phyloP scores from a whole-genome alignment of 2,329 filamentous ascomycete species.

The Rugonectria rugulosa region DNA sequence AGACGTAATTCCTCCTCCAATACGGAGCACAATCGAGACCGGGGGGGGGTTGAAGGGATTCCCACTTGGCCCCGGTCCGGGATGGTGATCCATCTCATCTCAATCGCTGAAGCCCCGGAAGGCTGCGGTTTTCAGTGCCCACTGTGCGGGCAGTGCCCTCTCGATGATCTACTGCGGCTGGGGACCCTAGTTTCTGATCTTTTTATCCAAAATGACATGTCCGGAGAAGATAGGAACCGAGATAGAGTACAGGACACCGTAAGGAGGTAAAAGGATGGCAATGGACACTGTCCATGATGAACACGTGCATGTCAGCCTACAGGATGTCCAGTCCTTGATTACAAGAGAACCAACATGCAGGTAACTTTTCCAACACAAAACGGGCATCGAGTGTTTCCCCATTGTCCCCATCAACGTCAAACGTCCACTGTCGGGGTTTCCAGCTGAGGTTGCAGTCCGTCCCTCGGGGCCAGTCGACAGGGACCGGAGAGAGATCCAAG shows the following conservation, averaged over 20 bases:
- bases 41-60: neutral
- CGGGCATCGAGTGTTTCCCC: neutral
- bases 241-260: too few species aligned
- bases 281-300: too few species aligned
- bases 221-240: neutral
- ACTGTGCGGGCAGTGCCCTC: neutral
- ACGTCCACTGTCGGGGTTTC: constrained; percentile 10
- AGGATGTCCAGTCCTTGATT: too few species aligned
- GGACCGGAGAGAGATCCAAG: constrained; percentile 12
- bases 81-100: constrained; percentile 21
- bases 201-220: neutral
- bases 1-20: constrained; percentile 1
- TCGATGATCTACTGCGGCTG: neutral
- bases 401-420: constrained; percentile 5
- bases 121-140: too few species aligned
- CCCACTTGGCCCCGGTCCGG: constrained; percentile 1
- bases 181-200: neutral
- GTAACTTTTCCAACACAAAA: neutral
- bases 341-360: too few species aligned
- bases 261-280: too few species aligned
- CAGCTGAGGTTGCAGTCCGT: constrained; percentile 10
- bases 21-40: neutral
- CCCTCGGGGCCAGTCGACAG: neutral
- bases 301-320: too few species aligned
- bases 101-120: constrained; percentile 7